These are phyloP conservation scores for Entomophthora muscae DNA, from an alignment of 371 early-diverging fungal genomes.

Conservation along the genomic window DNA sequence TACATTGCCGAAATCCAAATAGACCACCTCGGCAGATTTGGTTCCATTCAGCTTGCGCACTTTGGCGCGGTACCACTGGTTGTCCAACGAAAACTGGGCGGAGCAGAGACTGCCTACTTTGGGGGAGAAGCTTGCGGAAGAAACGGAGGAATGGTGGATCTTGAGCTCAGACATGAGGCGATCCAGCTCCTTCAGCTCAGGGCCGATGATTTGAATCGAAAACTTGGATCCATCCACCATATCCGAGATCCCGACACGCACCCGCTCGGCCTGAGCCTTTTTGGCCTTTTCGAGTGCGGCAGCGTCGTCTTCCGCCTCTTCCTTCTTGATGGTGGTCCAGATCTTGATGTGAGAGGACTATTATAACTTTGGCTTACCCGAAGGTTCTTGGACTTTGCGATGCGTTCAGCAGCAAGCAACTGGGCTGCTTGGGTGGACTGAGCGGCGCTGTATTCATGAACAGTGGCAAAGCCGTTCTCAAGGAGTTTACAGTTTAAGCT, in stretches of 20 bases:
- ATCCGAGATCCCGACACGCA: conserved; percentile 73
- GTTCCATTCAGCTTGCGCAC: conserved; percentile 41
- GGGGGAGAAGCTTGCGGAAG: conserved; percentile 28
- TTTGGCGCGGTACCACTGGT: conserved; percentile 82
- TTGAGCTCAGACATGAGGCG: conserved; percentile 65
- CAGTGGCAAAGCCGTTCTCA: conserved; percentile 55
- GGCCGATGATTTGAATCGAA: conserved; percentile 59
- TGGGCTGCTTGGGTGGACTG: conserved; percentile 49
- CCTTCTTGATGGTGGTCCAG: conserved; percentile 16
- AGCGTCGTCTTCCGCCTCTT: conserved; percentile 16
- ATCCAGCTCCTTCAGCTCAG: conserved; percentile 53
- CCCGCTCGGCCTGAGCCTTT: conserved; percentile 43
- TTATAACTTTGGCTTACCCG: conserved; percentile 18
- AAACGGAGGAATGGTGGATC: conserved; percentile 15
- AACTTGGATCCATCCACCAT: conserved; percentile 46
- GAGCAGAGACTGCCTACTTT: conserved; percentile 50
- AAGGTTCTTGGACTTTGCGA: conserved; percentile 42
- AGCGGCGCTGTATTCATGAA: conserved; percentile 71
- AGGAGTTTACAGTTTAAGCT: conserved; percentile 49
- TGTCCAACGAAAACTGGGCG: conserved; percentile 75
- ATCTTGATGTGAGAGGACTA: conserved; percentile 9
- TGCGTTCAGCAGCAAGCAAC: conserved; percentile 60
- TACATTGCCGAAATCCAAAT: conserved; percentile 86
- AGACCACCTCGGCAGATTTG: conserved; percentile 49
- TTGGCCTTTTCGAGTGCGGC: conserved; percentile 17